phyloP scores from a whole-genome alignment of 2,329 filamentous ascomycete genomes.

The Parasarocladium wereldwijsianum region DNA sequence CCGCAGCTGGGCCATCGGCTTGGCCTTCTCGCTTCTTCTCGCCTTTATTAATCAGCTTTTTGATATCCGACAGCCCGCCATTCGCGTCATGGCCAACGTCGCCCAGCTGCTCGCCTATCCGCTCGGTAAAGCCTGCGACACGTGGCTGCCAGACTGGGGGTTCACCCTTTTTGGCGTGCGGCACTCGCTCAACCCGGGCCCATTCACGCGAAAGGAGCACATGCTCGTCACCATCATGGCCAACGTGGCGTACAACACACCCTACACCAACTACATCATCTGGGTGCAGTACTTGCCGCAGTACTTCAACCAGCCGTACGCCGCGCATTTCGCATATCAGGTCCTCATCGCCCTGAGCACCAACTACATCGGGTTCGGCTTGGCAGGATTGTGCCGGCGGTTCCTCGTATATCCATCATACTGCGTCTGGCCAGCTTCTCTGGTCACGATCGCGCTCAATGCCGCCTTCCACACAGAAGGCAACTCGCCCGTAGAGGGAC shows the following conservation, averaged over 20 bases:
- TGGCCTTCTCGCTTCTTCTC: conserved; percentile 32
- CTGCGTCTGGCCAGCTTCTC: conserved; percentile 41
- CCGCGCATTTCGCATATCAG: conserved; percentile 36
- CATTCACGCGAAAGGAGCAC: conserved; percentile 46
- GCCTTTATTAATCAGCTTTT: conserved; percentile 43
- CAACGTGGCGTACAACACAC: conserved; percentile 38
- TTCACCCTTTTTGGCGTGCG: conserved; percentile 30
- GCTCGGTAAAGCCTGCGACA: conserved; percentile 34
- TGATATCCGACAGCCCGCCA: conserved; percentile 38
- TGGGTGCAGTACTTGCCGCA: conserved; percentile 36
- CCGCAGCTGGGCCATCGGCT: conserved; percentile 36
- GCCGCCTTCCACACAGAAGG: conserved; percentile 34
- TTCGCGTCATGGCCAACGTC: conserved; percentile 38
- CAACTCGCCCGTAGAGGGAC: conserved; percentile 24
- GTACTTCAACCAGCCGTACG: conserved; percentile 40
- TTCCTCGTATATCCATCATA: conserved; percentile 41
- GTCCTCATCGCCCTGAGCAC: conserved; percentile 39
- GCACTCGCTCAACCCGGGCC: conserved; percentile 38
- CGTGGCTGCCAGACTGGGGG: conserved; percentile 32
- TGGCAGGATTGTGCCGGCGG: conserved; percentile 37
- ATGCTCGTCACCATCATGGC: conserved; percentile 49
- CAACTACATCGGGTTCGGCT: conserved; percentile 44
- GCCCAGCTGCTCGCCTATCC: conserved; percentile 43
- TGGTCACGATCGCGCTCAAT: conserved; percentile 40
- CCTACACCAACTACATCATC: conserved; percentile 40